Base-by-base conservation (phyloP, 257 asterid genomes). In the Henckelia pumila region DNA sequence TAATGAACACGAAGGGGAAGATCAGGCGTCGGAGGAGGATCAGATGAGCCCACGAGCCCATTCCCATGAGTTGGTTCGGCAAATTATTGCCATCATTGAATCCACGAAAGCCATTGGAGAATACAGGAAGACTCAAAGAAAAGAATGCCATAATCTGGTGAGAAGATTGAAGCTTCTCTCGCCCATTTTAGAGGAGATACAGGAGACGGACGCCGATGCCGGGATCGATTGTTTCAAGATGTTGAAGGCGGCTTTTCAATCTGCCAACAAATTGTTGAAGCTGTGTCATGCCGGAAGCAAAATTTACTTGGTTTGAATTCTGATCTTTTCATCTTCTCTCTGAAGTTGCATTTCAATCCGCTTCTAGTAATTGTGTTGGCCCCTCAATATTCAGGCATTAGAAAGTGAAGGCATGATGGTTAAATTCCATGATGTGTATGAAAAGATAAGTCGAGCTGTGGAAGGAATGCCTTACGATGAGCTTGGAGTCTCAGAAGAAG, bases 201-300 rank as follows among this genome's bases (percentile, higher is more conserved):
- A 47, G 7, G 4, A 66, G 83, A 13, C 71, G 14, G 49, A 86
- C 8, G 85, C 94, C 0, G 78, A 83, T 16, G 32, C 78, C 2
- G 93, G 79, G 16, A 8, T 83, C 7, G 63, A 56, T 3, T 84
- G 86, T 60, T 76, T 93, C 73, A 69, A 70, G 67, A 83, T 65
- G 62, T 62, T 93, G 83, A 85, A 71, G 57, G 81, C 74, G 81
- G 89, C 97, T 0, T 82, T 85, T 30, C 87, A 33, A 67, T 86
- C 95, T 59, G 91, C 96, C 24, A 76, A 75, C 77, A 89, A 85
- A 76, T 71, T 93, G 77, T 72, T 93, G 75, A 81, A 77, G 22
- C 59, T 79, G 76, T 93, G 97, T 67, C 88, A 88, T 58, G 71
- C 74, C 7, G 97, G 95, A 35, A 89, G 98, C 93, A 93, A 88